Conservation (phyloP, 768 basidiomycete genomes). For the Hirschioporus abietinus region DNA sequence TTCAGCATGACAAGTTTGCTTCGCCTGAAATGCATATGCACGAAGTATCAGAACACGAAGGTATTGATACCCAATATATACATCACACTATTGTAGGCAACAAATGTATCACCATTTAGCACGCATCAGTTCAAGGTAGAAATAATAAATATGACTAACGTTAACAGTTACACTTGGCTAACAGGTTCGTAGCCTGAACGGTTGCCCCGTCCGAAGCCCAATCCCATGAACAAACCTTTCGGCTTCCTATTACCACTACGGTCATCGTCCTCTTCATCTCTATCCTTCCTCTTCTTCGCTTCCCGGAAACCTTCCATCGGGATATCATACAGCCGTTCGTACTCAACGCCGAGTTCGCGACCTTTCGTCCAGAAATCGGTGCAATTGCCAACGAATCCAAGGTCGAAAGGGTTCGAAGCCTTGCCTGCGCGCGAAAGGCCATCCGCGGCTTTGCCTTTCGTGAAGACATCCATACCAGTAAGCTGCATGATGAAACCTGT, state of each 20-base stretch:
- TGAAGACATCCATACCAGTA: slow-evolving; percentile 91
- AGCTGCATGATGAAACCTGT: slow-evolving; percentile 81
- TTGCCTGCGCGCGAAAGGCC: slow-evolving; percentile 74
- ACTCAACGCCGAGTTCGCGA: slow-evolving; percentile 82
- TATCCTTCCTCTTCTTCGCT: slow-evolving; percentile 55
- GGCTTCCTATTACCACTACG: slow-evolving; percentile 32
- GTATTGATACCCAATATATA: too few relatives aligned
- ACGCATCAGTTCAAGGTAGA: too few relatives aligned
- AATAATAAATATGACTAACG: too few relatives aligned
- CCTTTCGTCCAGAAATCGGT: slow-evolving; percentile 93
- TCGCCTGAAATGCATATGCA: too few relatives aligned
- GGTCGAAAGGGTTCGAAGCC: slow-evolving; percentile 88
- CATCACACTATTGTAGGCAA: too few relatives aligned
- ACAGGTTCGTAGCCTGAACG: slow-evolving; percentile 32
- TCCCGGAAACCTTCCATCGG: slow-evolving; percentile 80
- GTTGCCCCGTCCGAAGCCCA: slow-evolving; percentile 21
- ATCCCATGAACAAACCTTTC: slow-evolving; percentile 31
- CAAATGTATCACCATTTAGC: too few relatives aligned
- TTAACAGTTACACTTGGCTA: slow-evolving; percentile 20
- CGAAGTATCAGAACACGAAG: too few relatives aligned
- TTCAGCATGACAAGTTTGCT: too few relatives aligned
- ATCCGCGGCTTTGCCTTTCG: slow-evolving; percentile 81
- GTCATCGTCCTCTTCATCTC: slow-evolving; percentile 51
- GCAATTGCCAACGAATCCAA: slow-evolving; percentile 74
- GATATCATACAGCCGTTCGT: slow-evolving; percentile 84